A percentile compares a stretch with the other conserved stretches of the same genome.
Conservation (phyloP, 1,284 basidiomycete genomes). For the Marasmius tenuissimus region DNA sequence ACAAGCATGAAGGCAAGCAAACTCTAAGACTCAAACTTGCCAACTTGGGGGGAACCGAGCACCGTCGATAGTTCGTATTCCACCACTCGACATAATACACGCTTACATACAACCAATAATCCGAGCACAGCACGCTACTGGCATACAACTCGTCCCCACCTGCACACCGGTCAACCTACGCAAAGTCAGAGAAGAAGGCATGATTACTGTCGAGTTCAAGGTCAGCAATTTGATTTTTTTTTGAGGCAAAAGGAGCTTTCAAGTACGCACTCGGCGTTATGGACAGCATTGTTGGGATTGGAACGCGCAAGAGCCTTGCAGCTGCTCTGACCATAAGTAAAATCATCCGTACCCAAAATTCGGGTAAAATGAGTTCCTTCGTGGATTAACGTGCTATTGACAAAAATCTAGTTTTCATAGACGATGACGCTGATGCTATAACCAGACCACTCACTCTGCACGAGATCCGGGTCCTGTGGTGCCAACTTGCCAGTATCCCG, state of each 20-base stretch:
- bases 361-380: slow-evolving; percentile 11
- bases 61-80: not conserved
- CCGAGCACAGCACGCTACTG: no score
- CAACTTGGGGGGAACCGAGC: no score
- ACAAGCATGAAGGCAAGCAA: no score
- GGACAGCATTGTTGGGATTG: slow-evolving; percentile 7
- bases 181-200: slow-evolving; percentile 13
- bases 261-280: slow-evolving; percentile 11
- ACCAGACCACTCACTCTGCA: not conserved
- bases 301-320: slow-evolving; percentile 6
- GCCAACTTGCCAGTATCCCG: not conserved
- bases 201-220: slow-evolving; percentile 8
- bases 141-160: no score
- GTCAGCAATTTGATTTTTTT: not conserved
- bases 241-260: not conserved
- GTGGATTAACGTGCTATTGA: slow-evolving; percentile 9
- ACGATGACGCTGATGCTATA: not conserved
- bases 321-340: slow-evolving; percentile 4
- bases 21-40: no score
- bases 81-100: no score
- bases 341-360: slow-evolving; percentile 10
- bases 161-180: not conserved
- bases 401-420: not conserved
- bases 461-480: not conserved
- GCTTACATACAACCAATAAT: no score